Percentiles rank a stretch among this genome's conserved stretches.
These are phyloP conservation scores for Lyophyllum decastes DNA, from an alignment of 768 basidiomycete species.

Conservation along the genomic window DNA sequence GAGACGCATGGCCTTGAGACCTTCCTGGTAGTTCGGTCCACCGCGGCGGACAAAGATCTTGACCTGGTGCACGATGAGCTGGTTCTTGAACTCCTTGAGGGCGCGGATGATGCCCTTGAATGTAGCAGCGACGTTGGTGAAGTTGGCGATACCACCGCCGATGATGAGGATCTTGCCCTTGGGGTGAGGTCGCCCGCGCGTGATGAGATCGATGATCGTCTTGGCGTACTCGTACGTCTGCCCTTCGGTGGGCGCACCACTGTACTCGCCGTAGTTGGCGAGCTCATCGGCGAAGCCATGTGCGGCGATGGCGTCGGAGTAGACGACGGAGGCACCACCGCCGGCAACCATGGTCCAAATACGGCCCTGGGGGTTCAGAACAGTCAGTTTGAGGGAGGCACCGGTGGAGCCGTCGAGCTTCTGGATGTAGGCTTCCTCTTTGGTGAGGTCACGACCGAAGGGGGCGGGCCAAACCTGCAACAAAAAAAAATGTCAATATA, in stretches of 20 bases:
- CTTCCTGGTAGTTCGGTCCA: constrained; percentile 99
- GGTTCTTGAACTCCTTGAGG: constrained; percentile 88
- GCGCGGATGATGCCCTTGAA: constrained; percentile 99
- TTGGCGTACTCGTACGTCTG: constrained; percentile 99
- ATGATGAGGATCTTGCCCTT: constrained; percentile 99
- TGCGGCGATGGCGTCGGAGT: constrained; percentile 82
- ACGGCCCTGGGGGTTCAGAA: constrained; percentile 91
- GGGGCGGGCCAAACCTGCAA: constrained; percentile 81
- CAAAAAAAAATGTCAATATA: not conserved
- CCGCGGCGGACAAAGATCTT: constrained; percentile 97
- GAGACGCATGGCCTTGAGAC: constrained; percentile 95
- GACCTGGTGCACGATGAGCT: constrained; percentile 81
- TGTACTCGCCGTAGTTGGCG: constrained; percentile 99
- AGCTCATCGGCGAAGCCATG: constrained; percentile 97
- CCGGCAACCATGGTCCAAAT: constrained; percentile 99
- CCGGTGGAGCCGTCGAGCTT: constrained; percentile 97
- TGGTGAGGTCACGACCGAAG: constrained; percentile 96
- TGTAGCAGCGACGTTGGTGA: constrained; percentile 98
- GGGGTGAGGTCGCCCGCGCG: constrained; percentile 78
- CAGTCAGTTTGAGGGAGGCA: constrained; percentile 97
- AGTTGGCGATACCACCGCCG: constrained; percentile 99
- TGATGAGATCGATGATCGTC: constrained; percentile 96
- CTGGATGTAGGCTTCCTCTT: constrained; percentile 99
- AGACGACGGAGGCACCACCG: constrained; percentile 77
- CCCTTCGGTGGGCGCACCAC: constrained; percentile 95